Percentiles rank a stretch among this genome's conserved stretches.
phyloP scores from a whole-genome alignment of 176 grass and related monocot genomes.

The Ensete ventricosum region DNA sequence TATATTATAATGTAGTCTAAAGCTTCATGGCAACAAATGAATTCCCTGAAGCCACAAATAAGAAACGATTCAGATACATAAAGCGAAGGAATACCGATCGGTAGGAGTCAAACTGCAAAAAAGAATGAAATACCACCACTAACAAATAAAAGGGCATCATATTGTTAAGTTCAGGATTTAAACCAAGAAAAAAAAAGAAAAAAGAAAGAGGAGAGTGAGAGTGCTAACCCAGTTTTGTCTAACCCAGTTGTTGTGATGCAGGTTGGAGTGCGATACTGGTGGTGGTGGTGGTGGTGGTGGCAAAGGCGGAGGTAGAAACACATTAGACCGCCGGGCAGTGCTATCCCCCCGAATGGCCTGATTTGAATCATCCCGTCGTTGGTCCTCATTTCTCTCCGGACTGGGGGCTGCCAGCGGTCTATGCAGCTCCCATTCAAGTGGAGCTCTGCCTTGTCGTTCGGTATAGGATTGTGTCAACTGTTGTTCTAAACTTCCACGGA shows the following conservation, averaged over 20 bases:
- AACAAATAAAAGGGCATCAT: neutral
- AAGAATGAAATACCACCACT: neutral
- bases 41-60: neutral
- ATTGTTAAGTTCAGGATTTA: neutral
- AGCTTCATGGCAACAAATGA: neutral
- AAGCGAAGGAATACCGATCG: neutral
- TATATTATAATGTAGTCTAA: neutral
- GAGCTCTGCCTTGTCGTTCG: slow-evolving; percentile 56
- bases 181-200: too few species aligned
- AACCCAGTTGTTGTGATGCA: slow-evolving; percentile 77
- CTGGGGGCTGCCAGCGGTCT: slow-evolving; percentile 32
- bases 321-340: slow-evolving; percentile 28
- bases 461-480: slow-evolving; percentile 68
- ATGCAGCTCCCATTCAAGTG: slow-evolving; percentile 59
- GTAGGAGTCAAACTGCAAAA: neutral
- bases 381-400: slow-evolving; percentile 18
- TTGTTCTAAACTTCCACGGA: slow-evolving; percentile 78
- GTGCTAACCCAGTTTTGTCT: too few species aligned
- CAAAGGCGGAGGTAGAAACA: slow-evolving; percentile 66
- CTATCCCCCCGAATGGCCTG: slow-evolving; percentile 34
- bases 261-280: slow-evolving; percentile 59
- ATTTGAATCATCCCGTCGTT: slow-evolving; percentile 13
- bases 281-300: slow-evolving; percentile 64
- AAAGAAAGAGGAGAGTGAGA: neutral
- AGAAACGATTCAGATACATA: neutral